A percentile compares a stretch with the other conserved stretches of the same genome.
These are phyloP conservation scores for Pseudozyma tsukubaensis DNA, from an alignment of 1,284 basidiomycete species.

Conservation along the genomic window DNA sequence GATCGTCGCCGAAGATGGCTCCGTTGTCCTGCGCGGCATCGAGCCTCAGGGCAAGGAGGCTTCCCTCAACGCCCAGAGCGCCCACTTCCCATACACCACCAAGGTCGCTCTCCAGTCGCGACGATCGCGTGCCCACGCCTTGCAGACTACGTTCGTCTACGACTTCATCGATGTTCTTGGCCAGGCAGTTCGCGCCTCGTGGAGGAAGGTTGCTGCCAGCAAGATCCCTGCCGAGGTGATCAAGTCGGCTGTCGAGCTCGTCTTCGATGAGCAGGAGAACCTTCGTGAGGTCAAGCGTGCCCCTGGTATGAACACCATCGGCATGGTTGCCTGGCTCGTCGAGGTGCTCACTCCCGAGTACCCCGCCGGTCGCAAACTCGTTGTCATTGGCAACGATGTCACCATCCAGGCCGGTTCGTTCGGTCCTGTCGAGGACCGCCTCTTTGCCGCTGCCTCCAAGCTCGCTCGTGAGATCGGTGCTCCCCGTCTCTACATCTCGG, in stretches of 20 bases:
- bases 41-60: conserved; percentile 48
- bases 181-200: conserved; percentile 93
- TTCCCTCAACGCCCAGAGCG: conserved; percentile 57
- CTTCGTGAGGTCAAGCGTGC: conserved; percentile 89
- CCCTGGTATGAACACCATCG: conserved; percentile 92
- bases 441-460: conserved; percentile 94
- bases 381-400: conserved; percentile 97
- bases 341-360: conserved; percentile 93
- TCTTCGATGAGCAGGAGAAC: conserved; percentile 85
- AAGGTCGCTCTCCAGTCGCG: conserved; percentile 99
- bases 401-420: conserved; percentile 99
- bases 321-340: conserved; percentile 99
- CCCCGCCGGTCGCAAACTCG: conserved; percentile 85
- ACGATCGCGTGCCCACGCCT: conserved; percentile 98
- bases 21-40: conserved; percentile 86
- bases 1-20: conserved; percentile 93
- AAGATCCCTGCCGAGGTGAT: conserved; percentile 56
- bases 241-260: conserved; percentile 74
- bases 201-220: conserved; percentile 78
- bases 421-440: conserved; percentile 93
- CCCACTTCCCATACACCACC: conserved; percentile 80
- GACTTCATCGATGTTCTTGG: conserved; percentile 99
- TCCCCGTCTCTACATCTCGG: conserved; percentile 95
- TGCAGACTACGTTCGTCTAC: conserved; percentile 96
- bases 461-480: conserved; percentile 88